Percentiles rank a stretch among this genome's conserved stretches.
Conservation (phyloP, 2,329 filamentous ascomycete species). For the Exophiala sp. region DNA sequence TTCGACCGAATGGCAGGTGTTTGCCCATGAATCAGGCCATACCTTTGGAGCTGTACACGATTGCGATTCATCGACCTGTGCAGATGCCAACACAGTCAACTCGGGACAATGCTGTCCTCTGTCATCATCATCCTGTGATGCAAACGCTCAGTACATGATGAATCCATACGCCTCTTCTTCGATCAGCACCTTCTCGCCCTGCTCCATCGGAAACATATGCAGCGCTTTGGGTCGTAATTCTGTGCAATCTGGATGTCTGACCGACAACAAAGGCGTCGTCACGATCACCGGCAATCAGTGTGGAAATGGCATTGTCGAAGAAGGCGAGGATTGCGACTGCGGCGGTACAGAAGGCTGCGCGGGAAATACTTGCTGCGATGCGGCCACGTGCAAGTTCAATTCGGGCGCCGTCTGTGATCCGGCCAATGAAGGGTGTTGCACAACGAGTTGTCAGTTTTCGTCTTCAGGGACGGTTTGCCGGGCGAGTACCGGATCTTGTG, state of each 20-base stretch:
- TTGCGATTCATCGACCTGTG: constrained; percentile 68
- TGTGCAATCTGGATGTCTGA: constrained; percentile 72
- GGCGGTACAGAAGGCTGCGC: constrained; percentile 71
- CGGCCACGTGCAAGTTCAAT: constrained; percentile 81
- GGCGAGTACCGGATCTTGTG: constrained; percentile 72
- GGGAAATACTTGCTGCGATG: constrained; percentile 76
- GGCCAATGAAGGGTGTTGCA: constrained; percentile 48
- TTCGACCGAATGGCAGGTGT: constrained; percentile 85
- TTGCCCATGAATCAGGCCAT: constrained; percentile 90
- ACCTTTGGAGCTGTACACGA: constrained; percentile 97
- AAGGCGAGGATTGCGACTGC: constrained; percentile 93
- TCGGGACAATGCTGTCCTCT: constrained; percentile 79
- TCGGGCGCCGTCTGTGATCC: constrained; percentile 69
- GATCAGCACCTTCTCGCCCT: constrained; percentile 79
- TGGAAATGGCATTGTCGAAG: constrained; percentile 95
- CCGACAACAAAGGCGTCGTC: constrained; percentile 77
- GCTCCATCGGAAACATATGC: constrained; percentile 91
- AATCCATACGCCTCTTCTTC: constrained; percentile 77
- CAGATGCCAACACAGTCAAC: constrained; percentile 56
- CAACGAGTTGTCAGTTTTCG: constrained; percentile 40
- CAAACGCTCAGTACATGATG: constrained; percentile 82
- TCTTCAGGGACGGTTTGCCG: constrained; percentile 72
- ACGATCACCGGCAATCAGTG: constrained; percentile 82
- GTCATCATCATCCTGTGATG: constrained; percentile 64
- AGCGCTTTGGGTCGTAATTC: constrained; percentile 74